Evolutionary conservation across 352 stramenopile species (phyloP).

Genomic region (Globisporangium irregulare): DNA sequence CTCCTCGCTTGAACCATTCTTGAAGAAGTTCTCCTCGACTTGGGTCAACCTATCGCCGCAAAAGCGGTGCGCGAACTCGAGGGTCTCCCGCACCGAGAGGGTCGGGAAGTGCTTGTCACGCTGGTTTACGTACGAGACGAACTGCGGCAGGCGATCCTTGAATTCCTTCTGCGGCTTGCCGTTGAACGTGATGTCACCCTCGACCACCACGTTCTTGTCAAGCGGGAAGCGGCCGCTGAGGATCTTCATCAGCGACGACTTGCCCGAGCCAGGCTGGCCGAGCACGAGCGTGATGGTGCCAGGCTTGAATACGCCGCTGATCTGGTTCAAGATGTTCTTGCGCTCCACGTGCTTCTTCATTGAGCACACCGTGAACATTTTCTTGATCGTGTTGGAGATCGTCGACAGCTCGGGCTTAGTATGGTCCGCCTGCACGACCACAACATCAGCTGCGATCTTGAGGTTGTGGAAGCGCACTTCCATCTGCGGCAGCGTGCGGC

Average conservation of each 20-base stretch:
- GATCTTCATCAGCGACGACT: constrained; percentile 31
- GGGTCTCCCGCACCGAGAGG: constrained; percentile 29
- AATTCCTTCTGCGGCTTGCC: constrained; percentile 19
- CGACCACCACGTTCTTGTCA: constrained; percentile 21
- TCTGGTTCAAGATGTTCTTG: constrained; percentile 27
- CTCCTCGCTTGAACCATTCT: constrained; percentile 29
- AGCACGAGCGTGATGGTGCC: constrained; percentile 32
- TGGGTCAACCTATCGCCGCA: constrained; percentile 21
- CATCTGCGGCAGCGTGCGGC: constrained; percentile 17
- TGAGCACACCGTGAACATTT: constrained; percentile 12
- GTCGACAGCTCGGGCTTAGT: constrained; percentile 8
- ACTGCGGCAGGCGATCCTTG: constrained; percentile 19
- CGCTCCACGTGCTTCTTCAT: constrained; percentile 19
- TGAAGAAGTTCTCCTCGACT: constrained; percentile 29
- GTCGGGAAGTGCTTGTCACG: constrained; percentile 24
- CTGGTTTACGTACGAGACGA: constrained; percentile 26
- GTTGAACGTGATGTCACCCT: constrained; percentile 27
- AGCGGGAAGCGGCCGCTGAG: constrained; percentile 22
- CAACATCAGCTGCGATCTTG: constrained; percentile 9
- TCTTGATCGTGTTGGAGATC: constrained; percentile 13
- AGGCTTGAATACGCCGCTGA: constrained; percentile 25
- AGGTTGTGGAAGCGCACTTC: constrained; percentile 26
- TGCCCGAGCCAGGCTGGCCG: constrained; percentile 25
- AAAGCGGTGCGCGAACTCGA: constrained; percentile 26
- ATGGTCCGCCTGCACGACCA: constrained; percentile 5